These are phyloP conservation scores for Fusarium chaquense DNA, from an alignment of 2,329 filamentous ascomycete genomes.

Conservation along the genomic window DNA sequence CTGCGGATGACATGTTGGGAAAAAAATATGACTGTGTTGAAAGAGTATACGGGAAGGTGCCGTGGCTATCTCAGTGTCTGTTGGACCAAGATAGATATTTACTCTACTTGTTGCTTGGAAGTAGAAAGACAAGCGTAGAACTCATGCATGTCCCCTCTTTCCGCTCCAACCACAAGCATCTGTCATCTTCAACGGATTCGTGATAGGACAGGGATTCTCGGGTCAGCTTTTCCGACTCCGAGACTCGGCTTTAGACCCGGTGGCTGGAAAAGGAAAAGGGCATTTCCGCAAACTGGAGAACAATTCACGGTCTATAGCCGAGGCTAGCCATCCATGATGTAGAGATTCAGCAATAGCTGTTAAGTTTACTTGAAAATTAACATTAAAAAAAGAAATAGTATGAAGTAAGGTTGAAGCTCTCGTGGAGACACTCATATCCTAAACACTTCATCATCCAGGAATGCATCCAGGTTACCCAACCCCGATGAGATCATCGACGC, in stretches of 20 bases:
- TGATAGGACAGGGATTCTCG: not conserved
- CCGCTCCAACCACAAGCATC: constrained; percentile 7
- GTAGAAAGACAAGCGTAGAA: not conserved
- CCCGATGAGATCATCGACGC: constrained; percentile 46
- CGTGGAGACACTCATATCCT: not conserved
- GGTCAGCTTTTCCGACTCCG: constrained; percentile 12
- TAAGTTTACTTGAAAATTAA: not conserved
- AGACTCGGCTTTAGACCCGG: constrained; percentile 16
- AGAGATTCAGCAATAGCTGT: not conserved
- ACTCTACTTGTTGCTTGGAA: not conserved
- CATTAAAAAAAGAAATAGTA: not conserved
- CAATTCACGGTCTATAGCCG: not conserved
- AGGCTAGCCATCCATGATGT: not conserved
- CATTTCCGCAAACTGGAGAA: constrained; percentile 5
- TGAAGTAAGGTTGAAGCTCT: not conserved
- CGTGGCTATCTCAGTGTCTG: not conserved
- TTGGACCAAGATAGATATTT: not conserved
- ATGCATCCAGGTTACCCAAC: constrained; percentile 43
- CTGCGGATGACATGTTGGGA: constrained; percentile 65
- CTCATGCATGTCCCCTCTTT: constrained; percentile 1
- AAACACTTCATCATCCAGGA: constrained; percentile 41
- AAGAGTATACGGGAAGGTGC: not conserved
- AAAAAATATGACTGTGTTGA: not conserved
- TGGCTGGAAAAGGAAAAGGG: constrained; percentile 17
- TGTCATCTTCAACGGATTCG: constrained; percentile 7